Conservation (phyloP, 352 stramenopile genomes). For the Thalassiosira exigua region DNA sequence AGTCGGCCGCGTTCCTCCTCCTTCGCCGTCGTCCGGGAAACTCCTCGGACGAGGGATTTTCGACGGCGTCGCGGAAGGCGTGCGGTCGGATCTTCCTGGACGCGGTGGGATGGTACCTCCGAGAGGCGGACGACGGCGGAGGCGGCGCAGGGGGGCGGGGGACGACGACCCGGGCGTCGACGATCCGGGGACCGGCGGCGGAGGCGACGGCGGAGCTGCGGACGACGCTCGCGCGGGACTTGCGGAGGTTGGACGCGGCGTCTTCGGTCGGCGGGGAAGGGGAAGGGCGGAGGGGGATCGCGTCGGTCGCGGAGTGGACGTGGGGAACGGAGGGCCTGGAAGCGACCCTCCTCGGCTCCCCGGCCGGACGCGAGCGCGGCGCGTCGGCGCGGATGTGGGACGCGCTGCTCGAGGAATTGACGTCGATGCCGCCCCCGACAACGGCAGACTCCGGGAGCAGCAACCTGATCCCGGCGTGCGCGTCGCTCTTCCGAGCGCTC, state of each 20-base stretch:
- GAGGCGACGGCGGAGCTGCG: conserved; percentile 41
- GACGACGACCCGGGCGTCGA: conserved; percentile 29
- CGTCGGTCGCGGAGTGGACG: conserved; percentile 64
- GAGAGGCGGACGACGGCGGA: no score
- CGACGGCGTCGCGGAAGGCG: conserved; percentile 15
- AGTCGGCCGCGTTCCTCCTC: conserved; percentile 71
- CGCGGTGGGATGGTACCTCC: conserved; percentile 40
- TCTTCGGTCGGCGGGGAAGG: conserved; percentile 25
- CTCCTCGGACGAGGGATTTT: conserved; percentile 13
- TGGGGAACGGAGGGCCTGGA: conserved; percentile 55
- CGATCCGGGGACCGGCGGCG: conserved; percentile 11
- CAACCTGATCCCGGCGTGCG: conserved; percentile 29
- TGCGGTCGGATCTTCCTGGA: conserved; percentile 48
- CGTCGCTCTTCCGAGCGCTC: conserved; percentile 42
- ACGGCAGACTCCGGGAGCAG: no score
- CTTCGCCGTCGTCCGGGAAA: conserved; percentile 22
- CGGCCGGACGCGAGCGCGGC: no score
- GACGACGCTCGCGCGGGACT: conserved; percentile 48
- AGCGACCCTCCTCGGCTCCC: no score
- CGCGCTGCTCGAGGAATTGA: no score
- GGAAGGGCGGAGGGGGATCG: no score
- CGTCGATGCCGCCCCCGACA: no score
- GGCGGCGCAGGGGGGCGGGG: no score
- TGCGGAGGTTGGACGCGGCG: conserved; percentile 54
- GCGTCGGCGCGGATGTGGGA: no score